These are phyloP conservation scores for Geranomyces michiganensis DNA, from an alignment of 192 early-diverging fungal species.

Conservation along the genomic window DNA sequence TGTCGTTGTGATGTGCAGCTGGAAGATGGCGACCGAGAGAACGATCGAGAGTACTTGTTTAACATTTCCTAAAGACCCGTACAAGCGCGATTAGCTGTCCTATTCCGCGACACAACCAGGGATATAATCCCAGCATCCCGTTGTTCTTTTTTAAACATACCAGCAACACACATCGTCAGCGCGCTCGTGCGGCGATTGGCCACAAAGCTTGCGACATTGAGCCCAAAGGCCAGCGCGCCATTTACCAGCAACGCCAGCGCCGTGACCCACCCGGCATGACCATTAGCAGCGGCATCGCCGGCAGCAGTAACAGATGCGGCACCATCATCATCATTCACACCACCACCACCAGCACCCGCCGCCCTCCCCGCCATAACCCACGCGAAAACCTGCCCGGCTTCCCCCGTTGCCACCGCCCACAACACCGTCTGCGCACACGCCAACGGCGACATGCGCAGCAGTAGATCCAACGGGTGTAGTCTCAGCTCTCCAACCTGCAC, in stretches of 20 bases:
- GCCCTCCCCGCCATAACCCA: conserved; percentile 7
- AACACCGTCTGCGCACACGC: conserved; percentile 64
- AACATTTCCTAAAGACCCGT: conserved; percentile 56
- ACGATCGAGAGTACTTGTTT: conserved; percentile 77
- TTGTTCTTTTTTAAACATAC: conserved; percentile 58
- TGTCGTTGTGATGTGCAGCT: conserved; percentile 55
- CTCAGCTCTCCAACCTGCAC: conserved; percentile 79
- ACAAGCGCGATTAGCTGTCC: background rate
- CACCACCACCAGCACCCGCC: too few species aligned
- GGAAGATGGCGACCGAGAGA: conserved; percentile 66
- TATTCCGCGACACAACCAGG: too few species aligned
- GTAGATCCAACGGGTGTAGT: conserved; percentile 78
- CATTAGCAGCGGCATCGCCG: too few species aligned
- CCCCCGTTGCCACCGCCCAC: conserved; percentile 10
- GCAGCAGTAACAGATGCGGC: conserved; percentile 46
- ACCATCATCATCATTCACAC: too few species aligned
- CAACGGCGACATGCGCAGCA: conserved; percentile 78
- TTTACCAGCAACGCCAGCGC: conserved; percentile 69
- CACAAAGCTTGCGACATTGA: conserved; percentile 84
- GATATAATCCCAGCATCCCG: conserved; percentile 30
- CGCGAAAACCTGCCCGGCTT: background rate
- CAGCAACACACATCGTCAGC: conserved; percentile 78
- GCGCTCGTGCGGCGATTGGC: conserved; percentile 87
- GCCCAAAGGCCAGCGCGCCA: conserved; percentile 79
- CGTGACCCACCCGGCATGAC: conserved; percentile 44